Evolutionary conservation across 1,284 basidiomycete genomes (phyloP), one percentile per base, ranked within the genome.

Genomic region (Ceratobasidium sp.): DNA sequence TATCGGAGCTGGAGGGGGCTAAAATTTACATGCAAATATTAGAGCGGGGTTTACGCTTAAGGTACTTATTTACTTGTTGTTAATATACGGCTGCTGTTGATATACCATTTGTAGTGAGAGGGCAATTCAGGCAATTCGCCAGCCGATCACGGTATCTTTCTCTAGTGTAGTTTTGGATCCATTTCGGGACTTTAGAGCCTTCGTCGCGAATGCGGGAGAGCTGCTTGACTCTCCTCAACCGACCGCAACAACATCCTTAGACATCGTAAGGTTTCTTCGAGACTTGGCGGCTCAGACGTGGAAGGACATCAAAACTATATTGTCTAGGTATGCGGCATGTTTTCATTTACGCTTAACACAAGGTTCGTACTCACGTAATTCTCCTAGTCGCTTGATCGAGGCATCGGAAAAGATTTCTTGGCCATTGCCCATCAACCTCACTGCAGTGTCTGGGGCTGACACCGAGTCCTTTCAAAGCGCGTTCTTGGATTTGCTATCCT

Each of bases 381-480:
- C 61, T 39, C 39, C 6, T 80, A 96, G 94, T 53, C 84, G 87
- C 4, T 86, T 97, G 10, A 85, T 93, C 20, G 84, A 86, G 56
- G 89, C 90, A 2, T 88, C 94, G 1, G 95, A 96, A 84, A 89
- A 88, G 51, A 85, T 98, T 46, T 89, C 91, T 39, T 98, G 96
- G 96, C 97, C 97, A 2, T 77, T 82, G 15, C 79, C 79, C 13
- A 64, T 80, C n/a, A 90, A 90, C 82, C 86, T 81, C 95, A 94
- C 81, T 82, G 86, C 9, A 81, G 87, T 0, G 87, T 89, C 1
- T 2, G 82, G 86, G 13, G 87, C 89, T 28, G 87, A 91, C 68
- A 87, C 92, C 70, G 87, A 86, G 61, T 84, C 85, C 0, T 97
- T 98, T 82, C 94, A 96, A 84, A 85, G 85, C 10, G 90, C 93